Evolutionary conservation across 2,329 filamentous ascomycete genomes (phyloP).

Genomic region (Neonectria magnoliae): DNA sequence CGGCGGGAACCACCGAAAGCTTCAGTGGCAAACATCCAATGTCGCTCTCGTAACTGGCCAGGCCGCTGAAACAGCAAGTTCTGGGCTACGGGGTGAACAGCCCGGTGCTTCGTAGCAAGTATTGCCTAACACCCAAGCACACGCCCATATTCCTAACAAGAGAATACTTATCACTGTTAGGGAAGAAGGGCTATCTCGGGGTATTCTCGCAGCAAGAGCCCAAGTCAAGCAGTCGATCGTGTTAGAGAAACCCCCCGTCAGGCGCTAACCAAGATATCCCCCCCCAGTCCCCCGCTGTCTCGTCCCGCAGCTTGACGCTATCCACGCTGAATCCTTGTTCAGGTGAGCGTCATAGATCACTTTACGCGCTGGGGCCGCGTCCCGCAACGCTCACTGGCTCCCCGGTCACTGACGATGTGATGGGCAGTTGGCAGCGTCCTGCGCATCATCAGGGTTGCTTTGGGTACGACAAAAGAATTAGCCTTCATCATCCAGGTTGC

Average conservation of each 20-base stretch:
- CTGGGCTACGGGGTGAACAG: neutral
- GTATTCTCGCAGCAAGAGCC: neutral
- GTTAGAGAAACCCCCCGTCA: constrained; percentile 15
- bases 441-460: neutral
- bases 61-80: neutral
- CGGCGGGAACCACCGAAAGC: neutral
- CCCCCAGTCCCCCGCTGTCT: constrained; percentile 17
- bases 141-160: neutral
- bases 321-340: constrained; percentile 22
- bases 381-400: neutral
- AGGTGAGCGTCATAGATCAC: constrained; percentile 28
- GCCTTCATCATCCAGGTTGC: neutral
- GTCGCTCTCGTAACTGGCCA: neutral
- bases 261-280: constrained; percentile 14
- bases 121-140: neutral
- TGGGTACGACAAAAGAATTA: neutral
- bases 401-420: neutral
- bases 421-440: neutral
- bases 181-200: too few species aligned
- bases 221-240: neutral
- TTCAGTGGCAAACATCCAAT: neutral
- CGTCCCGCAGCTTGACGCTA: constrained; percentile 7
- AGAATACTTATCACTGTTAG: neutral
- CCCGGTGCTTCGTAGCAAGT: neutral
- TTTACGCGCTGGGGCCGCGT: constrained; percentile 25